Conservation (phyloP, 495 filamentous ascomycete species). For the Penicillium flavigenum region DNA sequence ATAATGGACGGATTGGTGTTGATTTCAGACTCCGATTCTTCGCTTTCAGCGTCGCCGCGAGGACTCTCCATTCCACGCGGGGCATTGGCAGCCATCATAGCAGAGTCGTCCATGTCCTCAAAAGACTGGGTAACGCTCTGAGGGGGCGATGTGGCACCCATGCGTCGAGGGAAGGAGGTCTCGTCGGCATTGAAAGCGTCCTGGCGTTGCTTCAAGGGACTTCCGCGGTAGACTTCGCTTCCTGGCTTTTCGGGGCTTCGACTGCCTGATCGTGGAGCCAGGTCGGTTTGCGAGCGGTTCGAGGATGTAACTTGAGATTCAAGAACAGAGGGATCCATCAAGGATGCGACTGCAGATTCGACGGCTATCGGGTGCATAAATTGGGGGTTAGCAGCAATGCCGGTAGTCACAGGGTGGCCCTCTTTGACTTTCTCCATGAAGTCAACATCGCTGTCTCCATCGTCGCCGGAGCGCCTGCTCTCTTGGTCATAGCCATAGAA, state of each 20-base stretch:
- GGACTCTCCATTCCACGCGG: slow-evolving; percentile 52
- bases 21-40: slow-evolving; percentile 60
- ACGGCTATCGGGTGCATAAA: slow-evolving; percentile 71
- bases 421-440: slow-evolving; percentile 60
- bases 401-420: slow-evolving; percentile 63
- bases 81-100: slow-evolving; percentile 62
- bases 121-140: slow-evolving; percentile 69
- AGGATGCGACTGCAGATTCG: slow-evolving; percentile 84
- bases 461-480: slow-evolving; percentile 55
- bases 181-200: slow-evolving; percentile 42
- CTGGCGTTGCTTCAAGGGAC: slow-evolving; percentile 48
- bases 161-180: slow-evolving; percentile 46
- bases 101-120: slow-evolving; percentile 51
- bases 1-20: slow-evolving; percentile 78
- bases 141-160: slow-evolving; percentile 64
- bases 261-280: slow-evolving; percentile 28
- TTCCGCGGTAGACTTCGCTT: slow-evolving; percentile 32
- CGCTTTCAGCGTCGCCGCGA: slow-evolving; percentile 60
- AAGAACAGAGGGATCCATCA: slow-evolving; percentile 74
- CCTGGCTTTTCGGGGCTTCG: slow-evolving; percentile 24
- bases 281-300: slow-evolving; percentile 38
- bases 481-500: slow-evolving; percentile 48
- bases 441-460: slow-evolving; percentile 65
- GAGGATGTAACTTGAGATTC: slow-evolving; percentile 38
- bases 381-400: slow-evolving; percentile 68